Conservation (phyloP, 2,329 filamentous ascomycete genomes). For the Pestalotiopsis sp. region DNA sequence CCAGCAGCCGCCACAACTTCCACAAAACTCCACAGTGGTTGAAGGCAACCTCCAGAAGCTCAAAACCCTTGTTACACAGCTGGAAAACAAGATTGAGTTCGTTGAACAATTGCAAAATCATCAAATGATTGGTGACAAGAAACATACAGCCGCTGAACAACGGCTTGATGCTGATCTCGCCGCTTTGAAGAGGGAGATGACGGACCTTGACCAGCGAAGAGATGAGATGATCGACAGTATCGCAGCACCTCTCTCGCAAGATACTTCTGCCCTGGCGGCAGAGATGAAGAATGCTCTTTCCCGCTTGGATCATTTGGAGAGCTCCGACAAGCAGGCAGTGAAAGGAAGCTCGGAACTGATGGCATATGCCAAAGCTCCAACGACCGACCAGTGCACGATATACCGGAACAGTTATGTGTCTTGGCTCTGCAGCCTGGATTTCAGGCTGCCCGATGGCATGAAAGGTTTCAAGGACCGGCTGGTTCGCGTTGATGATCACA, state of each 20-base stretch:
- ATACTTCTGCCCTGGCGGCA: background rate
- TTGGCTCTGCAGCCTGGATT: background rate
- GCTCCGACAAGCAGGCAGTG: background rate
- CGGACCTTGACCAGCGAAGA: too few relatives aligned
- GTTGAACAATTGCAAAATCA: too few relatives aligned
- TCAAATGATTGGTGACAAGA: too few relatives aligned
- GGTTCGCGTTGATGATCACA: background rate
- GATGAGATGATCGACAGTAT: too few relatives aligned
- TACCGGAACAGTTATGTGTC: background rate
- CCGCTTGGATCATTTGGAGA: background rate
- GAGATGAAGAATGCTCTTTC: too few relatives aligned
- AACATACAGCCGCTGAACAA: too few relatives aligned
- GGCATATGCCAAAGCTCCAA: background rate
- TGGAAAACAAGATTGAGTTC: too few relatives aligned
- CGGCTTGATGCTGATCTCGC: too few relatives aligned
- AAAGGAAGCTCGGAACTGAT: background rate
- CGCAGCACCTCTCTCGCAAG: too few relatives aligned
- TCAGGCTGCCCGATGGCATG: background rate
- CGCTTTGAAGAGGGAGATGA: too few relatives aligned
- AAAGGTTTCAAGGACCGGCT: background rate
- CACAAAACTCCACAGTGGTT: background rate
- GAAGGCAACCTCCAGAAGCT: background rate
- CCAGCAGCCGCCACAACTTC: background rate
- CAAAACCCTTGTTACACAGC: too few relatives aligned
- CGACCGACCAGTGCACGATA: background rate